Percentiles rank a stretch among this genome's conserved stretches.
These are phyloP conservation scores for Phallus indusiatus DNA, from an alignment of 768 basidiomycete species.

Conservation along the genomic window DNA sequence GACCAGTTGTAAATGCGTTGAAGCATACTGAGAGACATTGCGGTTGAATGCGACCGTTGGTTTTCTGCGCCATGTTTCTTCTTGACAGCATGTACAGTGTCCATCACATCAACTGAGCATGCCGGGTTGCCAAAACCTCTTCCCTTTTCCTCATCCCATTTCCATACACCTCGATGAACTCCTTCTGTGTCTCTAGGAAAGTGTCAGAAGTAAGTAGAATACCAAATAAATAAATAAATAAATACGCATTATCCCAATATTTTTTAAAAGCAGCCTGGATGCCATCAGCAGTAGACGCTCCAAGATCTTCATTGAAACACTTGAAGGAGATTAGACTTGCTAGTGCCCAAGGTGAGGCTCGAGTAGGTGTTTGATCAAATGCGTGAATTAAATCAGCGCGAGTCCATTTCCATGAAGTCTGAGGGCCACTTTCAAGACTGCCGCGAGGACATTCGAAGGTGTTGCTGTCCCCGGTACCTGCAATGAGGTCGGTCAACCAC, in stretches of 20 bases:
- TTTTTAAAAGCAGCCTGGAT: background rate
- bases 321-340: background rate
- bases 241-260: background rate
- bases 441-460: background rate
- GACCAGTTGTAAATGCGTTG: background rate
- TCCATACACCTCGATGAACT: conserved; percentile 13
- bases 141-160: conserved; percentile 15
- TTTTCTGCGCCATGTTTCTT: conserved; percentile 13
- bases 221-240: background rate
- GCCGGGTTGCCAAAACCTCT: conserved; percentile 23
- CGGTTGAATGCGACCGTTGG: conserved; percentile 21
- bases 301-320: background rate
- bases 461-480: background rate
- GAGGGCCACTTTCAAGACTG: background rate
- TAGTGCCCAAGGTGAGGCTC: background rate
- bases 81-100: conserved; percentile 19
- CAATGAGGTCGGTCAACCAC: background rate
- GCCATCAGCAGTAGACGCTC: background rate
- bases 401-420: background rate
- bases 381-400: background rate
- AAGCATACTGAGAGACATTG: conserved; percentile 18
- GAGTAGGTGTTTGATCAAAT: background rate
- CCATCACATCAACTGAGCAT: conserved; percentile 15
- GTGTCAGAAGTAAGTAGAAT: background rate
- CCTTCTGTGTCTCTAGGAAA: background rate